Percentiles rank a stretch among this genome's conserved stretches.
Conservation (phyloP, 140 eudicot species). For the Senecio squalidus region DNA sequence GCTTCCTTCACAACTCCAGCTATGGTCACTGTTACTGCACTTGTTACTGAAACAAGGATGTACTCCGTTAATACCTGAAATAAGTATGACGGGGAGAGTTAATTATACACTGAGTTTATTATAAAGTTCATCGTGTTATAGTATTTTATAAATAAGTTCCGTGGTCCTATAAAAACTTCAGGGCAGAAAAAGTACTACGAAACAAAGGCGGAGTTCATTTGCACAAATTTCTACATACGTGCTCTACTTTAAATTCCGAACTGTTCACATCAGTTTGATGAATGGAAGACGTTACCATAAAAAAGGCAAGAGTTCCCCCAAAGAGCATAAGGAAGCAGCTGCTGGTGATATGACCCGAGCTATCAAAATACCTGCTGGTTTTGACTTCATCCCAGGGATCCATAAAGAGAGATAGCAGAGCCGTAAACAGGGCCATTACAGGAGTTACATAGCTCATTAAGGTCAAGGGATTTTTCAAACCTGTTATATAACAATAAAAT, state of each 20-base stretch:
- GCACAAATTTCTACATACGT: no score
- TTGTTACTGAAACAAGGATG: slow-evolving; percentile 88
- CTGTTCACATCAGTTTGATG: no score
- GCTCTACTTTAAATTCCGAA: no score
- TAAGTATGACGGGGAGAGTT: slow-evolving; percentile 2
- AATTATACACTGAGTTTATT: neutral
- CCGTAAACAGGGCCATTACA: slow-evolving; percentile 93
- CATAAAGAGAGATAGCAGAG: slow-evolving; percentile 58
- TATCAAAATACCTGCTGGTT: slow-evolving; percentile 61
- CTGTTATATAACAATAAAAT: slow-evolving; percentile 33
- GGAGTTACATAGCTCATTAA: slow-evolving; percentile 98
- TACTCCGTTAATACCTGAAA: slow-evolving; percentile 91
- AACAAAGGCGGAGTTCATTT: no score
- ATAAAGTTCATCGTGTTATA: neutral
- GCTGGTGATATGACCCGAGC: slow-evolving; percentile 56
- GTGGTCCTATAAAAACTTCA: neutral
- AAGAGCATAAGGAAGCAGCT: slow-evolving; percentile 83
- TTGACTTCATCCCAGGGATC: slow-evolving; percentile 86
- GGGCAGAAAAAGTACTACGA: no score
- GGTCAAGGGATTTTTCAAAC: slow-evolving; percentile 87
- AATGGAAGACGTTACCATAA: slow-evolving; percentile 52
- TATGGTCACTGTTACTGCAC: slow-evolving; percentile 95
- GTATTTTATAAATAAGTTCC: neutral
- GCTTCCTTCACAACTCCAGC: slow-evolving; percentile 99
- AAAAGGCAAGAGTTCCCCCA: slow-evolving; percentile 93